A percentile compares a stretch with the other conserved stretches of the same genome.
Evolutionary conservation across 805 yeast species (phyloP).

Genomic region (Ogataea parapolymorpha): DNA sequence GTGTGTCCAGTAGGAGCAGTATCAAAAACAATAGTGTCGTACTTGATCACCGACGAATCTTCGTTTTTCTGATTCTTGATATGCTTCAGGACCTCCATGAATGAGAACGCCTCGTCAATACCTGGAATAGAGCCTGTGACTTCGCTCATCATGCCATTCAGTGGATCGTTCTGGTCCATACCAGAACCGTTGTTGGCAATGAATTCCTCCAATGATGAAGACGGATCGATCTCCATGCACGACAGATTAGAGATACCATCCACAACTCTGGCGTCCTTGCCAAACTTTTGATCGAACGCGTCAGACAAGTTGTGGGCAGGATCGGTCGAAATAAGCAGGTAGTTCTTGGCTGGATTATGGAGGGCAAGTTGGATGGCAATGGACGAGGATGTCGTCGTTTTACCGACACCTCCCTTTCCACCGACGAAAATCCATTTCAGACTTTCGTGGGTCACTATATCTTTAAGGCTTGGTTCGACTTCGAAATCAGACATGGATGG

Average conservation of each 20-base stretch:
- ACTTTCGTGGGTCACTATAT: constrained; percentile 58
- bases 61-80: constrained; percentile 66
- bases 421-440: constrained; percentile 98
- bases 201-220: constrained; percentile 87
- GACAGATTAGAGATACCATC: constrained; percentile 84
- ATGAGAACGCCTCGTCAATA: constrained; percentile 95
- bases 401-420: constrained; percentile 99
- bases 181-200: constrained; percentile 34
- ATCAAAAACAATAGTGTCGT: constrained; percentile 90
- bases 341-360: constrained; percentile 73
- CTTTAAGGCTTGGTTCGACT: constrained; percentile 69
- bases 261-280: constrained; percentile 92
- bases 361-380: constrained; percentile 91
- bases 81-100: constrained; percentile 97
- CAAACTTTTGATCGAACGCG: constrained; percentile 97
- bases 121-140: constrained; percentile 96
- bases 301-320: constrained; percentile 98
- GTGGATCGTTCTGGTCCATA: constrained; percentile 58
- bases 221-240: constrained; percentile 98
- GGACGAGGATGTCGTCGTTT: constrained; percentile 95
- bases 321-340: constrained; percentile 89
- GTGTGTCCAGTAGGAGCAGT: constrained; percentile 99
- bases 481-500: constrained; percentile 45
- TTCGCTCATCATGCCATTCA: constrained; percentile 76
- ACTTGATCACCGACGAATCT: constrained; percentile 40